Base-by-base conservation (phyloP, 2,329 filamentous ascomycete species). In the Fusarium anguioides region DNA sequence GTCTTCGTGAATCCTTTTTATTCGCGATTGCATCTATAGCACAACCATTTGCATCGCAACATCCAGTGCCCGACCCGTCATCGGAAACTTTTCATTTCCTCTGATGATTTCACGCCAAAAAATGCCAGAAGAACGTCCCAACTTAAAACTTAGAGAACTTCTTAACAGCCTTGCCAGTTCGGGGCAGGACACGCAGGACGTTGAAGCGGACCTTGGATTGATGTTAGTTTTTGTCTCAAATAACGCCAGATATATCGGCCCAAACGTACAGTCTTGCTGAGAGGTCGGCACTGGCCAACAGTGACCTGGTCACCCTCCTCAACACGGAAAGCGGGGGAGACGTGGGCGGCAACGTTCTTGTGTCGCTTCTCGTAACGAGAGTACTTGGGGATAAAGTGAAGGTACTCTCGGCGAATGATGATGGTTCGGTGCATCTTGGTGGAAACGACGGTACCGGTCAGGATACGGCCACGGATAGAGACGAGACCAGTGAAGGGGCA, bases 351-450 rank as follows among this genome's bases (percentile, higher is more conserved):
- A 74, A 99, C 89, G 91, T 99, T 99, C 92, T 97, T 97, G 93
- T 99, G 96, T 84, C 96, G 90, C 91, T 97, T 98, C 93, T 99
- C 96, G 86, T 99, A 99, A 91, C 96, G 93, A 82, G 92, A 89
- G 91, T 99, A 99, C 89, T 99, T 99, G 84, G 94, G 94, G 82
- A 99, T 92, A 87, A 93, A 99, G 89, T 99, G 96, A 71, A 99
- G 93, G 89, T 99, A 99, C 89, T 99, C 96, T 85, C 96, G 91
- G 84, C 96, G 96, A 89, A 99, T 96, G 86, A 99, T 91, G 82
- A 98, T 87, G 79, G 96, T 99, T 86, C 96, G 93, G 92, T 99
- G 96, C 96, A 99, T 99, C 93, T 99, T 99, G 86, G 96, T 99
- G 79, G 95, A 98, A 81, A 98, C 92, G 81, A 99, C 96, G 81